These are phyloP conservation scores for Macadamia integrifolia DNA, from an alignment of 164 flowering plant genomes.

Conservation along the genomic window DNA sequence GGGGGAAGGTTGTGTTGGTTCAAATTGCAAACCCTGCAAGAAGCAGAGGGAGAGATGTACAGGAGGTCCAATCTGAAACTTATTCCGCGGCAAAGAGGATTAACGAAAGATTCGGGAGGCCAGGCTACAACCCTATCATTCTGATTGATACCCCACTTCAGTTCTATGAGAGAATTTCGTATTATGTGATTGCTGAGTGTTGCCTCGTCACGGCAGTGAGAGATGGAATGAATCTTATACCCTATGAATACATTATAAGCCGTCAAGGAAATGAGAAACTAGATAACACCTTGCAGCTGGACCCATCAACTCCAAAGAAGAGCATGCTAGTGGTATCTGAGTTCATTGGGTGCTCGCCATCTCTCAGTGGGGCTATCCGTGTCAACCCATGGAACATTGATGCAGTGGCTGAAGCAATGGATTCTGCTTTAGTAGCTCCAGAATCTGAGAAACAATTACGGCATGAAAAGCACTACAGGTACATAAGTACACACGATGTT, in stretches of 20 bases:
- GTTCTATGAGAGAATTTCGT: conserved; percentile 48
- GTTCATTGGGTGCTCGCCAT: conserved; percentile 62
- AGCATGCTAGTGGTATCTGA: conserved; percentile 65
- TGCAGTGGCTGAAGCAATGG: conserved; percentile 62
- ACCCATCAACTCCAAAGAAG: conserved; percentile 34
- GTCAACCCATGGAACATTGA: conserved; percentile 67
- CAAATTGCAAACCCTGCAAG: conserved; percentile 67
- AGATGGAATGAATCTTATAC: conserved; percentile 68
- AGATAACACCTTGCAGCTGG: conserved; percentile 32
- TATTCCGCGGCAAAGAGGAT: conserved; percentile 39
- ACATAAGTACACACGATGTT: conserved; percentile 59
- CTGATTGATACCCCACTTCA: conserved; percentile 46
- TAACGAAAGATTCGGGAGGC: conserved; percentile 35
- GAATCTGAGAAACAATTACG: conserved; percentile 52
- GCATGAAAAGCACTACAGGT: conserved; percentile 55
- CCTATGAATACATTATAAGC: conserved; percentile 50
- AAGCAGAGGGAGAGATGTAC: conserved; percentile 56
- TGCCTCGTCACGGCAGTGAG: conserved; percentile 64
- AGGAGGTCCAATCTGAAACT: conserved; percentile 49
- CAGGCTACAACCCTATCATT: conserved; percentile 47
- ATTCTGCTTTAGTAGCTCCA: conserved; percentile 33
- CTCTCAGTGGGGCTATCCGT: conserved; percentile 62
- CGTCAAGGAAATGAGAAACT: conserved; percentile 46
- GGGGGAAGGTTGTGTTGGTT: conserved; percentile 50
- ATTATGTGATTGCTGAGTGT: conserved; percentile 52